Conservation (phyloP, 208 protist species). For the Acanthamoeba lenticulata region DNA sequence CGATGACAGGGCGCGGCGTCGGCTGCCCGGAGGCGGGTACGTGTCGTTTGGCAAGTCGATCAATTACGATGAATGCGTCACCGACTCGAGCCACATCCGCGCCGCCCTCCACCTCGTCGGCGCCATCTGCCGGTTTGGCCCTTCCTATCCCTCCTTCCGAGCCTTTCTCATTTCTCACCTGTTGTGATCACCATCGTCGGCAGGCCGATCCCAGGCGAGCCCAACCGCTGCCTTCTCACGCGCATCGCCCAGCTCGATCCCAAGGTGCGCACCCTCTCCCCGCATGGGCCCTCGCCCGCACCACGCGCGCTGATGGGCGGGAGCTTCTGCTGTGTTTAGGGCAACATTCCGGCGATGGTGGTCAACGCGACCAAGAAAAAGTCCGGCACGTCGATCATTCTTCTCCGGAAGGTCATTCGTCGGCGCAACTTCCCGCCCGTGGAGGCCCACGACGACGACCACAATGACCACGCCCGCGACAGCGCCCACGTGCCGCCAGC, state of each 20-base stretch:
- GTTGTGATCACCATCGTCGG: background rate
- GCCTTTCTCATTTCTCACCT: background rate
- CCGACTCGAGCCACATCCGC: background rate
- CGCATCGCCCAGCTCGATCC: conserved; percentile 30
- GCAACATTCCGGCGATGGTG: conserved; percentile 24
- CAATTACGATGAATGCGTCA: background rate
- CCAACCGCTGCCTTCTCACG: background rate
- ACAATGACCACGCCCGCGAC: too few relatives aligned
- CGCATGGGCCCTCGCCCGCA: too few relatives aligned
- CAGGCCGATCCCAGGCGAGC: background rate
- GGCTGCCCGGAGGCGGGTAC: background rate
- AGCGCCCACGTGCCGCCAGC: too few relatives aligned
- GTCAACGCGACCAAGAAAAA: conserved; percentile 22
- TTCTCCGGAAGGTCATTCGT: conserved; percentile 15
- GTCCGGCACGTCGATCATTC: background rate
- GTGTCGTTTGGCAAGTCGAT: conserved; percentile 26
- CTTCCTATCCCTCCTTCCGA: background rate
- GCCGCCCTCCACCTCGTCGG: conserved; percentile 1
- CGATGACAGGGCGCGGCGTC: background rate
- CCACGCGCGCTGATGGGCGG: too few relatives aligned
- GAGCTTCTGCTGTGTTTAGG: background rate
- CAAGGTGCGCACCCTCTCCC: background rate
- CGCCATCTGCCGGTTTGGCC: background rate
- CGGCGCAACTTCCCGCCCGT: background rate
- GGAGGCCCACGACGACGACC: background rate